Base-by-base conservation (phyloP, 768 basidiomycete species). In the Plicaturopsis crispa region DNA sequence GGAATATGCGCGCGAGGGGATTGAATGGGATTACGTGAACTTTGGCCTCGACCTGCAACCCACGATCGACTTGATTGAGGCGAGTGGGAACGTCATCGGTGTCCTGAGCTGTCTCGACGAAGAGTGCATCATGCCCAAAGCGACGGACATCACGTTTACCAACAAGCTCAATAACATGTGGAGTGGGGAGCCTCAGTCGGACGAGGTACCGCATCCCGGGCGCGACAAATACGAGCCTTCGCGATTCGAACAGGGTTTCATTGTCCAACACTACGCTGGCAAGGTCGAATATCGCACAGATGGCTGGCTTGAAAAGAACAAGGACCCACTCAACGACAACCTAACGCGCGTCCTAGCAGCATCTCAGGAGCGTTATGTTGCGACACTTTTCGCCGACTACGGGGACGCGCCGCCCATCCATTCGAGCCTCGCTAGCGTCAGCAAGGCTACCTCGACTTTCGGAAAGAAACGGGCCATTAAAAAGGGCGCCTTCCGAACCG, bases 41-140 rank as follows among this genome's bases (percentile, higher is more conserved):
- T 99, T 99, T 54, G 96, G 94, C 12, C 72, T 96, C 31, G 94
- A 99, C 59, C 66, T 99, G 5, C 94, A 99, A 54, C 96, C 96
- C 1, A 98, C 96, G 3, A 98, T 99, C 56, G 94, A 98, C 55
- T 78, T 99, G 36, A 98, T 99, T 51, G 96, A 98, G 60, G 78
- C 85, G 13, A 77, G 72, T 36, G 70, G 75, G 11, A 66, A 63
- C 14, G 66, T 67, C 1, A 91, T 97, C 45, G 96, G 96, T 38
- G 84, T 98, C 43, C 72, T 99, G 32, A 88, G 90, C 45, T 83
- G 85, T 50, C 65, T 99, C 24, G 96, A 99, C 56, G 96, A 98
- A 55, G 94, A 97, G 47, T 98, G 94, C 56, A 98, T 99, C 60
- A 99, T 98, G 94, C 96, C 94, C n/a, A 91, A 90, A 56, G 94